phyloP scores from a whole-genome alignment of 2,329 filamentous ascomycete species.

The Fusarium robinianum region DNA sequence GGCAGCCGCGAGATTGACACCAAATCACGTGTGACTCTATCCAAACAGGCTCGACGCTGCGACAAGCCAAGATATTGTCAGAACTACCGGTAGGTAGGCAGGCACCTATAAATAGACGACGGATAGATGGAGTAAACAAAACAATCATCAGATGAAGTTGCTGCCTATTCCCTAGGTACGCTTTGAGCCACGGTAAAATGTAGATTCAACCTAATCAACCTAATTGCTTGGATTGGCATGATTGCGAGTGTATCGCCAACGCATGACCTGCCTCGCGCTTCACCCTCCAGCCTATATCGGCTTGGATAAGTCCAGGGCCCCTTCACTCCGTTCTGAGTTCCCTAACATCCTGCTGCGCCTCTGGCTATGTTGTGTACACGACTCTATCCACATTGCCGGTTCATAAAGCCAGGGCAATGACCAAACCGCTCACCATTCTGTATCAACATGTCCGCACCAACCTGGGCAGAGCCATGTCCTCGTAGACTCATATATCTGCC shows the following conservation, averaged over 20 bases:
- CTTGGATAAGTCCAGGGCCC: background rate
- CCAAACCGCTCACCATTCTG: conserved; percentile 12
- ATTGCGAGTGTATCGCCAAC: conserved; percentile 27
- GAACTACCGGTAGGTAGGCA: too few relatives aligned
- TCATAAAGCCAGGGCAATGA: conserved; percentile 16
- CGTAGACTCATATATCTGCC: conserved; percentile 16
- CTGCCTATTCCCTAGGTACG: background rate
- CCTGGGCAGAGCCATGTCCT: conserved; percentile 22
- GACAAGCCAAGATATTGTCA: too few relatives aligned
- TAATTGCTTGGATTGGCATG: conserved; percentile 27
- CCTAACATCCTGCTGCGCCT: conserved; percentile 15
- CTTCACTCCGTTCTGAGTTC: conserved; percentile 5
- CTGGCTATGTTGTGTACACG: conserved; percentile 24
- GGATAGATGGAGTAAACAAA: background rate
- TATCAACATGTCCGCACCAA: conserved; percentile 29
- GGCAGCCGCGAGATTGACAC: conserved; percentile 43
- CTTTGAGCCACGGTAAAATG: background rate
- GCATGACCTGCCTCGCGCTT: conserved; percentile 21
- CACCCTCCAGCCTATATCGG: too few relatives aligned
- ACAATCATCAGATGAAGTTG: background rate
- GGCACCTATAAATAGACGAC: background rate
- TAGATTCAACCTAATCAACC: conserved; percentile 2
- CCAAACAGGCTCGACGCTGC: too few relatives aligned
- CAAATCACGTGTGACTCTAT: conserved; percentile 42
- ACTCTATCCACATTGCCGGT: conserved; percentile 29